phyloP scores from a whole-genome alignment of 2,329 filamentous ascomycete species.

The Fusarium haematococcum region DNA sequence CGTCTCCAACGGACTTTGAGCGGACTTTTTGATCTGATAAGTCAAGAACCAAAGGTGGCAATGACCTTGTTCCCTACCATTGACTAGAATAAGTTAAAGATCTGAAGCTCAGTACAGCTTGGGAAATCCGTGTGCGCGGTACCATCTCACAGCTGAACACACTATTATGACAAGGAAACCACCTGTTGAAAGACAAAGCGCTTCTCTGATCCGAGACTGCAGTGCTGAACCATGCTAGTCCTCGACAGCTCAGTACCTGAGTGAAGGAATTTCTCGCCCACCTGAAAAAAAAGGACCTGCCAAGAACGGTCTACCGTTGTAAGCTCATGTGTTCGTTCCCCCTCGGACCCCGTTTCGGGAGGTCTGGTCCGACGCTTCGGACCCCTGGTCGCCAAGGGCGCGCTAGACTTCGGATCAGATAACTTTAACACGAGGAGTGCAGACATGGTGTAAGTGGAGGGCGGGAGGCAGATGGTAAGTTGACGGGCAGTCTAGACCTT shows the following conservation, averaged over 20 bases:
- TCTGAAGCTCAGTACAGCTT: not conserved
- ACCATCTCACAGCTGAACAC: not conserved
- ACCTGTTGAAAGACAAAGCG: not conserved
- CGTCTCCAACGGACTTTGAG: not conserved
- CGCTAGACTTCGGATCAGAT: conserved; percentile 20
- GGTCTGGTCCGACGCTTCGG: not conserved
- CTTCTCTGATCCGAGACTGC: not conserved
- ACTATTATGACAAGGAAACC: not conserved
- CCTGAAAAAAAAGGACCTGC: not conserved
- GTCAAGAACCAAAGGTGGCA: not conserved
- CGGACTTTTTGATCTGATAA: not conserved
- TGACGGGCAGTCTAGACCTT: not conserved
- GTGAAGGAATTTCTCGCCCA: not conserved
- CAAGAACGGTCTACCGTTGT: not conserved
- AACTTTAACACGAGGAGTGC: conserved; percentile 15
- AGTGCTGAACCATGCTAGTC: not conserved
- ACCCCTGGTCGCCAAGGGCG: not conserved
- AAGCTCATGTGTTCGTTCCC: not conserved
- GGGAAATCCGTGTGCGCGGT: not conserved
- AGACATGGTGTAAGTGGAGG: not conserved
- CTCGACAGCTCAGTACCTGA: not conserved
- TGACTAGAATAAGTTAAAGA: not conserved
- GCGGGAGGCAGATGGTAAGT: not conserved
- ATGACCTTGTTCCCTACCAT: not conserved
- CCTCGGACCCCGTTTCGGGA: not conserved